These are phyloP conservation scores for Corrigiola litoralis DNA, from an alignment of 179 eudicot genomes.

Conservation along the genomic window DNA sequence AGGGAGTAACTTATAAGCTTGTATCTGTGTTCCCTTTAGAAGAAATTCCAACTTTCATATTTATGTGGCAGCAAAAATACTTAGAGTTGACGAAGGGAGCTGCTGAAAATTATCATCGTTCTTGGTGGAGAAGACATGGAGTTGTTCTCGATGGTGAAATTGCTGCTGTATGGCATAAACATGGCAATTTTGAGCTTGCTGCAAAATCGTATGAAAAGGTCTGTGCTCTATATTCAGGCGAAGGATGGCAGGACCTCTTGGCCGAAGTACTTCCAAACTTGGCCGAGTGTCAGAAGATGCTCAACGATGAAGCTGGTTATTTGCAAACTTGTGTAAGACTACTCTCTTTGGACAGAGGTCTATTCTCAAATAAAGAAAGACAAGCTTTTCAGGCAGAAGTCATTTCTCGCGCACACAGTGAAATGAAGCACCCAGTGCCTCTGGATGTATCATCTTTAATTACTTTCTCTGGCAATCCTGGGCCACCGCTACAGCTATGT, in stretches of 20 bases:
- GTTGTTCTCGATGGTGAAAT: constrained; percentile 99
- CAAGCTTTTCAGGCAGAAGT: constrained; percentile 91
- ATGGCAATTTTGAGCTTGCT: constrained; percentile 75
- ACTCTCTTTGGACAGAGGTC: constrained; percentile 79
- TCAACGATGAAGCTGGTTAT: constrained; percentile 93
- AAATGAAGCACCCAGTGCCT: constrained; percentile 94
- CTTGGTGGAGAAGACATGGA: constrained; percentile 99
- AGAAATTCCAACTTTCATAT: neutral
- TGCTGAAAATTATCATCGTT: constrained; percentile 85
- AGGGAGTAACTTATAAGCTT: too few relatives aligned
- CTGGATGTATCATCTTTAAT: constrained; percentile 89
- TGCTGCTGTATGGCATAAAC: constrained; percentile 80
- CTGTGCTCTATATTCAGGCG: constrained; percentile 95
- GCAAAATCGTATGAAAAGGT: constrained; percentile 92
- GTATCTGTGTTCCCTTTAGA: too few relatives aligned
- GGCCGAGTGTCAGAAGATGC: constrained; percentile 91
- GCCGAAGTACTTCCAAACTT: constrained; percentile 95
- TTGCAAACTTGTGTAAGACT: constrained; percentile 90
- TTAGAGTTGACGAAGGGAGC: constrained; percentile 89
- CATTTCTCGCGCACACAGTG: constrained; percentile 79
- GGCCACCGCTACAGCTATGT: constrained; percentile 76
- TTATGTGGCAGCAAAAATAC: constrained; percentile 62
- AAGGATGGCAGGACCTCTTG: constrained; percentile 96
- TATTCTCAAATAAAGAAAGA: constrained; percentile 75
- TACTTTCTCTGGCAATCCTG: constrained; percentile 90